Percentiles rank a stretch among this genome's conserved stretches.
phyloP scores from a whole-genome alignment of 2,329 filamentous ascomycete species.

The Ceratocystis cubensis region DNA sequence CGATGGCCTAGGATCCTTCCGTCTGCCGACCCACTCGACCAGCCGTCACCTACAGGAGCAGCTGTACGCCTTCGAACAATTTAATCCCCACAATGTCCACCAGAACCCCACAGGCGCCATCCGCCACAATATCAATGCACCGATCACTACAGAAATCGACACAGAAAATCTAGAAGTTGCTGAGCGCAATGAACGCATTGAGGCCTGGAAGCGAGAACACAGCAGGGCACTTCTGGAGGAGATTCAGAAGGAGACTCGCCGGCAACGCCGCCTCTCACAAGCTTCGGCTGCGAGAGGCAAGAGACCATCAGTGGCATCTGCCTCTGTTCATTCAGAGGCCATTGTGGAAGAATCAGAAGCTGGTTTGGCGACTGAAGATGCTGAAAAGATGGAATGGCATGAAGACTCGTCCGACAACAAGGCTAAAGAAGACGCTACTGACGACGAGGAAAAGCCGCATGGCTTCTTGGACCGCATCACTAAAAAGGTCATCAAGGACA shows the following conservation, averaged over 20 bases:
- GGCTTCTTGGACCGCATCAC: conserved; percentile 73
- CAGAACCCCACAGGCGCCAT: conserved; percentile 38
- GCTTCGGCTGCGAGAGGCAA: conserved; percentile 30
- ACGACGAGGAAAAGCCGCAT: conserved; percentile 40
- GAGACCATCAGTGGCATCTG: conserved; percentile 1
- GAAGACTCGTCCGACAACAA: conserved; percentile 40
- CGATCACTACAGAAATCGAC: conserved; percentile 37
- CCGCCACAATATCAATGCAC: conserved; percentile 31
- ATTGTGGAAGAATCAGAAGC: conserved; percentile 13
- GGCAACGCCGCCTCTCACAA: conserved; percentile 49
- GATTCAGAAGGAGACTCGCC: conserved; percentile 70
- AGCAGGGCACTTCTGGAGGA: conserved; percentile 75
- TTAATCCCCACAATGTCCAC: conserved; percentile 55
- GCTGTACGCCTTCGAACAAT: conserved; percentile 77
- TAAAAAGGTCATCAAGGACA: conserved; percentile 70
- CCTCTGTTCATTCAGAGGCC: conserved; percentile 16
- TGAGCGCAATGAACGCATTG: conserved; percentile 72
- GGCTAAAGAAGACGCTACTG: conserved; percentile 30
- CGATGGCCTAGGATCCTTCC: conserved; percentile 83
- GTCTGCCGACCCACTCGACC: conserved; percentile 43
- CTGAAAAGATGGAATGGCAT: conserved; percentile 21
- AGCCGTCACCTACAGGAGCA: conserved; percentile 60
- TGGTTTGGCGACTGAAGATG: conserved; percentile 10
- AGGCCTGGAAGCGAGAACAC: conserved; percentile 85
- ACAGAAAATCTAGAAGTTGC: conserved; percentile 47